These are phyloP conservation scores for Castanospermum australe DNA, from an alignment of 306 rosid species.

Conservation along the genomic window DNA sequence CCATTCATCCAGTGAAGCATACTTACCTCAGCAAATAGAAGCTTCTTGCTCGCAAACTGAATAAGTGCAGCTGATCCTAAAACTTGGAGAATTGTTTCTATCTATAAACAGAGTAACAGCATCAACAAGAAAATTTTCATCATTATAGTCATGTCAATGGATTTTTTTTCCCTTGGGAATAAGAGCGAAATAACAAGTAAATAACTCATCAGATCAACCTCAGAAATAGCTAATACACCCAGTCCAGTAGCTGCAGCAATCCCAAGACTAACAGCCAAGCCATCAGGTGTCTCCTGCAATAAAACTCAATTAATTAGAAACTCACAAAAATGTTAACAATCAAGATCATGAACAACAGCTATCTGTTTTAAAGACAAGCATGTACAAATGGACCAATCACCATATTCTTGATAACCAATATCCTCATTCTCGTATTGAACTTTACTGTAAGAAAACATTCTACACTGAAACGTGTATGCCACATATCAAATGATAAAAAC, in stretches of 20 bases:
- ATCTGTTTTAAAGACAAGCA: neutral
- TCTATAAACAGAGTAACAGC: constrained; percentile 29
- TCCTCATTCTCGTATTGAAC: neutral
- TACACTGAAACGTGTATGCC: neutral
- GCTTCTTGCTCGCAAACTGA: constrained; percentile 65
- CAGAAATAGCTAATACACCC: constrained; percentile 58
- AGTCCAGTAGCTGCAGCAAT: constrained; percentile 63
- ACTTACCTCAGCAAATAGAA: constrained; percentile 69
- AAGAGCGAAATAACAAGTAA: neutral
- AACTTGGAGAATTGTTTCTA: constrained; percentile 65
- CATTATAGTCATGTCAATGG: neutral
- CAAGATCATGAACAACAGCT: neutral
- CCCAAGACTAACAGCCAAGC: constrained; percentile 49
- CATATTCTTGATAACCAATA: neutral
- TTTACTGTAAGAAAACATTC: neutral
- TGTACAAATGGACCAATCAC: neutral
- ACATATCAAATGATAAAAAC: neutral
- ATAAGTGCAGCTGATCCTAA: constrained; percentile 66
- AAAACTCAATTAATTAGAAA: constrained; percentile 8
- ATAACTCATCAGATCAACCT: constrained; percentile 38
- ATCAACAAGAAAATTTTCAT: neutral
- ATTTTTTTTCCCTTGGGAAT: neutral
- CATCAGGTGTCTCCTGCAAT: constrained; percentile 57
- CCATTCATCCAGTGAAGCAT: neutral
- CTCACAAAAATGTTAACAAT: neutral